Evolutionary conservation across 805 yeast genomes (phyloP).

Genomic region (Ogataea wickerhamii): DNA sequence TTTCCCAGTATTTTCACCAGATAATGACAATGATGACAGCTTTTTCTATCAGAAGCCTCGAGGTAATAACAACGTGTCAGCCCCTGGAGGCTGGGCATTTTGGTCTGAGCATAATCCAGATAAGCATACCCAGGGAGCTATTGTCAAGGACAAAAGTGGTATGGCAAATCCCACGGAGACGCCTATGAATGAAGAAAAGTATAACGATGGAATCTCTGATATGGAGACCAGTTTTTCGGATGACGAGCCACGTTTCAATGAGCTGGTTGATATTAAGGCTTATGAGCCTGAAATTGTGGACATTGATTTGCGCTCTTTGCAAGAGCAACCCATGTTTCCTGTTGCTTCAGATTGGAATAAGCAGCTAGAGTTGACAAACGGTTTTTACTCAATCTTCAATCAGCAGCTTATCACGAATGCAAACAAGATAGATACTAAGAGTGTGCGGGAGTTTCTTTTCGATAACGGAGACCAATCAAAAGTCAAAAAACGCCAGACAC

Average conservation of each 20-base stretch:
- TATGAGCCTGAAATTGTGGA: conserved; percentile 63
- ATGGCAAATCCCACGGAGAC: conserved; percentile 6
- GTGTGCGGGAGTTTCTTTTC: conserved; percentile 21
- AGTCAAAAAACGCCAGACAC: conserved; percentile 8
- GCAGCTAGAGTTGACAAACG: conserved; percentile 54
- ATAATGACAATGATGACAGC: conserved; percentile 2
- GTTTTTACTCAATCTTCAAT: conserved; percentile 38
- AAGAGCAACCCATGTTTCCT: conserved; percentile 41
- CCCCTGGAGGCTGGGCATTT: conserved; percentile 34
- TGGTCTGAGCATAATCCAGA: not conserved
- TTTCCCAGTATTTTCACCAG: not conserved
- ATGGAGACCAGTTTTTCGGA: conserved; percentile 7
- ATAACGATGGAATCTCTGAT: conserved; percentile 3
- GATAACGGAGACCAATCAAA: conserved; percentile 14
- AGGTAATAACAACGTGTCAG: conserved; percentile 9
- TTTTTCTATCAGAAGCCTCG: conserved; percentile 29
- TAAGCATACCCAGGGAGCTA: not conserved
- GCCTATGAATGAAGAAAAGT: conserved; percentile 3
- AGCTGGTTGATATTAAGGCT: conserved; percentile 56
- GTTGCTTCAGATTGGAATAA: conserved; percentile 60
- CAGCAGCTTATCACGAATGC: conserved; percentile 14
- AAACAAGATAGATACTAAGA: conserved; percentile 16
- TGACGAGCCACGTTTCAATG: conserved; percentile 24
- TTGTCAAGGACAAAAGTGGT: conserved; percentile 7
- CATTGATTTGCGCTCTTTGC: conserved; percentile 42